Conservation (phyloP, 169 alveolate genomes). For the Neospora caninum region DNA sequence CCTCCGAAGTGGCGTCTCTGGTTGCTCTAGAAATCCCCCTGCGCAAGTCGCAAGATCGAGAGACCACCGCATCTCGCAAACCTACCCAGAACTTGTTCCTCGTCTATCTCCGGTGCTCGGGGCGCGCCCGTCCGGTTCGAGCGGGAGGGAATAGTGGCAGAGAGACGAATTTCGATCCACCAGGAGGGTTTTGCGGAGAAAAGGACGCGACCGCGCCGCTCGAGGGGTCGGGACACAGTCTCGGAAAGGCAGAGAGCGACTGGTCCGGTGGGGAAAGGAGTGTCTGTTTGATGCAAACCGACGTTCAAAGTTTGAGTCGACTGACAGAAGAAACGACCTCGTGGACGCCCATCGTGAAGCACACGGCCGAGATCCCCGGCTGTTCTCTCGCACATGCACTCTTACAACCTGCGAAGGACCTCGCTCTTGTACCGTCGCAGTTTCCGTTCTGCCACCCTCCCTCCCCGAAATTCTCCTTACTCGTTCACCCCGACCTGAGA, state of each 20-base stretch:
- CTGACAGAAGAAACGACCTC: not conserved
- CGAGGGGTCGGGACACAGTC: too few species aligned
- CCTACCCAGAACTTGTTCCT: not conserved
- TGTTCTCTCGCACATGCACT: not conserved
- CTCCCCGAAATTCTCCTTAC: not conserved
- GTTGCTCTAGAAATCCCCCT: constrained; percentile 2
- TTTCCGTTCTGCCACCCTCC: not conserved
- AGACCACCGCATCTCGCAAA: not conserved
- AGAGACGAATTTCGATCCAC: too few species aligned
- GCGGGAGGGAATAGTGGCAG: too few species aligned
- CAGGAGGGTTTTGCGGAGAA: too few species aligned
- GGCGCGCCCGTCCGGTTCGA: not conserved
- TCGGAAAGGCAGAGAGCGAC: too few species aligned
- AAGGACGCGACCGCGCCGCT: too few species aligned
- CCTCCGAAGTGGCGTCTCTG: not conserved
- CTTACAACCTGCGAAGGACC: constrained; percentile 6
- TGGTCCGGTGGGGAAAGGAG: too few species aligned
- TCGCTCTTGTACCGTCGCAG: not conserved
- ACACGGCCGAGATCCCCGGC: not conserved
- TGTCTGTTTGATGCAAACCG: not conserved
- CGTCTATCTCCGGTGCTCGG: not conserved
- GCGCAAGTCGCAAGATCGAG: not conserved
- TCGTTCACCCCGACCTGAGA: constrained; percentile 27
- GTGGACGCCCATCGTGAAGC: not conserved
- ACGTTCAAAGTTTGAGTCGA: not conserved